phyloP scores from a whole-genome alignment of 768 basidiomycete genomes.

The Rhizopogon sp. region DNA sequence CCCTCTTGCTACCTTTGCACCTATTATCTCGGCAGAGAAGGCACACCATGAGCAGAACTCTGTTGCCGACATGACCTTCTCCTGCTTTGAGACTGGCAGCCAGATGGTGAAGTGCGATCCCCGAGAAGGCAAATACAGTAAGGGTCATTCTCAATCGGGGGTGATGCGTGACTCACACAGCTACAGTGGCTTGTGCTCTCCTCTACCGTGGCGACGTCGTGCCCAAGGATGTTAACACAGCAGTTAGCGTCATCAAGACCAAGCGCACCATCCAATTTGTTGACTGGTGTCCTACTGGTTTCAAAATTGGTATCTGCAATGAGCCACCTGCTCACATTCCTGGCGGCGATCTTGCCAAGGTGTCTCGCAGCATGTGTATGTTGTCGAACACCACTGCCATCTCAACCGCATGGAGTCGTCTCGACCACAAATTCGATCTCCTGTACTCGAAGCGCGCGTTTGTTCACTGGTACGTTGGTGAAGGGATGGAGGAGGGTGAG shows the following conservation, averaged over 20 bases:
- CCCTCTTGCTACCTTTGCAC: slow-evolving; percentile 95
- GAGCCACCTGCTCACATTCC: slow-evolving; percentile 73
- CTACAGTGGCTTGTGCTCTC: slow-evolving; percentile 58
- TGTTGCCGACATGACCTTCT: slow-evolving; percentile 97
- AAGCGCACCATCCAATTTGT: slow-evolving; percentile 78
- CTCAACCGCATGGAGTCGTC: slow-evolving; percentile 67
- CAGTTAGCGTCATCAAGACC: slow-evolving; percentile 70
- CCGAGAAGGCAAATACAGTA: slow-evolving; percentile 74
- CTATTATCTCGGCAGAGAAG: slow-evolving; percentile 91
- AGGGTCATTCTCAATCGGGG: slow-evolving; percentile 10
- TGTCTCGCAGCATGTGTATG: slow-evolving; percentile 75
- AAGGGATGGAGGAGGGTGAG: slow-evolving; percentile 90
- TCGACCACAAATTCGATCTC: slow-evolving; percentile 77
- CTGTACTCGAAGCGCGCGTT: slow-evolving; percentile 64
- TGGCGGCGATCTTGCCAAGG: slow-evolving; percentile 73
- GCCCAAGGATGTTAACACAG: slow-evolving; percentile 74
- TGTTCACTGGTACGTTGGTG: slow-evolving; percentile 65
- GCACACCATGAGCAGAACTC: slow-evolving; percentile 96
- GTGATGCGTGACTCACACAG: not conserved
- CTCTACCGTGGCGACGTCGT: slow-evolving; percentile 76
- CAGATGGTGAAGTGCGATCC: slow-evolving; percentile 83
- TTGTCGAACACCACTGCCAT: slow-evolving; percentile 72
- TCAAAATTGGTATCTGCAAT: slow-evolving; percentile 77
- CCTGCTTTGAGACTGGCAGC: slow-evolving; percentile 74
- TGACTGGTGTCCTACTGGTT: slow-evolving; percentile 77